Evolutionary conservation across 2,329 filamentous ascomycete species (phyloP).

Genomic region (Fusarium verrucosum): DNA sequence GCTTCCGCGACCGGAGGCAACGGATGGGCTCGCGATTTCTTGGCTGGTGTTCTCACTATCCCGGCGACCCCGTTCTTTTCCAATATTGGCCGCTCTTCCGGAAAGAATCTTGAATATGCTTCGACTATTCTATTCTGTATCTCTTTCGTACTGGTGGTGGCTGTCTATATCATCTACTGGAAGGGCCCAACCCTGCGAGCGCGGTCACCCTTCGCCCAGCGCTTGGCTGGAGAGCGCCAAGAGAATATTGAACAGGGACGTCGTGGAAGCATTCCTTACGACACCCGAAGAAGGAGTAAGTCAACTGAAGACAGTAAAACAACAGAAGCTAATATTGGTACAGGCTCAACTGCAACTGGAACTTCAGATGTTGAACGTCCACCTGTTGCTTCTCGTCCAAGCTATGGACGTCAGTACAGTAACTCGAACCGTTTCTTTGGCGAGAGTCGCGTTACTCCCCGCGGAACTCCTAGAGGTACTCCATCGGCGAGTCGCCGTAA

Average conservation of each 20-base stretch:
- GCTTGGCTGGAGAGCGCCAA: slow-evolving; percentile 58
- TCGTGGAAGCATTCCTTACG: slow-evolving; percentile 43
- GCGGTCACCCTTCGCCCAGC: slow-evolving; percentile 71
- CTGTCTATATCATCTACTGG: slow-evolving; percentile 74
- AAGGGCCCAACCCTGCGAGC: slow-evolving; percentile 68
- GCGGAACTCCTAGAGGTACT: slow-evolving; percentile 50
- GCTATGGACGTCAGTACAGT: slow-evolving; percentile 47
- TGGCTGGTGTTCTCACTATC: slow-evolving; percentile 76
- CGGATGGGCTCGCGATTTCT: slow-evolving; percentile 76
- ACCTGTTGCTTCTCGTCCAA: slow-evolving; percentile 22
- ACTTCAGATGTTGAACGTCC: slow-evolving; percentile 22
- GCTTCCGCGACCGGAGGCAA: slow-evolving; percentile 81
- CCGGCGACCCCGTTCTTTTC: slow-evolving; percentile 72
- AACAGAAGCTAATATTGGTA: slow-evolving; percentile 7
- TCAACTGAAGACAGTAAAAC: background rate
- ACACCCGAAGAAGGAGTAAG: slow-evolving; percentile 45
- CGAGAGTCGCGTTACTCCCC: slow-evolving; percentile 53
- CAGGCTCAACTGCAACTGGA: slow-evolving; percentile 41
- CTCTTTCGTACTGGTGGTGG: slow-evolving; percentile 67
- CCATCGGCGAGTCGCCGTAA: slow-evolving; percentile 48
- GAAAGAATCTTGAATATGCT: slow-evolving; percentile 66
- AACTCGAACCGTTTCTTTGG: slow-evolving; percentile 55
- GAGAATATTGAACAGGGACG: slow-evolving; percentile 45
- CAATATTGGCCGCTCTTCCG: slow-evolving; percentile 60
- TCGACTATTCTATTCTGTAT: slow-evolving; percentile 72